A percentile compares a stretch with the other conserved stretches of the same genome.
Conservation (phyloP, 2,329 filamentous ascomycete genomes). For the Graphilbum sp. region DNA sequence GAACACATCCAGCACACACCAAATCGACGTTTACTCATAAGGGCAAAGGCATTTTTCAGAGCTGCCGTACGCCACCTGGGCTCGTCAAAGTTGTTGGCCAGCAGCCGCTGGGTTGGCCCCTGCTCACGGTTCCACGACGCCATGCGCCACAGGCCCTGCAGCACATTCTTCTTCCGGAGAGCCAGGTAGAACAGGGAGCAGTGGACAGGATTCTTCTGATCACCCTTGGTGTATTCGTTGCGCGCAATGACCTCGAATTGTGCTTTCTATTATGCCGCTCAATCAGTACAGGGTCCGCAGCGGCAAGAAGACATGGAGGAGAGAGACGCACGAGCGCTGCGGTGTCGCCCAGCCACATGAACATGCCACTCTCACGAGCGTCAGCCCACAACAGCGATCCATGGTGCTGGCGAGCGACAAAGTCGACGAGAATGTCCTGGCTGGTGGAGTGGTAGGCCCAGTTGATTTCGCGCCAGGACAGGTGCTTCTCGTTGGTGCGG, state of each 20-base stretch:
- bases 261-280: no score
- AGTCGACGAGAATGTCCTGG: constrained; percentile 78
- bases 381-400: constrained; percentile 70
- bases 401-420: constrained; percentile 66
- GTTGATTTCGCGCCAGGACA: constrained; percentile 66
- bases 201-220: constrained; percentile 77
- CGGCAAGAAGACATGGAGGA: no score
- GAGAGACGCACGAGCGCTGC: constrained; percentile 54
- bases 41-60: constrained; percentile 87
- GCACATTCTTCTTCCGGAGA: constrained; percentile 73
- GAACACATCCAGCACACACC: constrained; percentile 24
- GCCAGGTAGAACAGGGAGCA: constrained; percentile 88
- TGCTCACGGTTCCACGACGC: constrained; percentile 83
- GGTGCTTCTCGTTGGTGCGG: constrained; percentile 44
- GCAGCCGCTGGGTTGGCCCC: constrained; percentile 55
- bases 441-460: constrained; percentile 76
- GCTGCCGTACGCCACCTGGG: constrained; percentile 77
- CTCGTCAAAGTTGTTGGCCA: constrained; percentile 84
- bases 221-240: constrained; percentile 80
- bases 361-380: constrained; percentile 73
- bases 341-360: constrained; percentile 81
- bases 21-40: constrained; percentile 81
- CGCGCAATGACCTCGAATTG: constrained; percentile 86
- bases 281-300: no score
- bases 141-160: constrained; percentile 90